A percentile compares a stretch with the other conserved stretches of the same genome.
Conservation (phyloP, 805 yeast species). For the Candida corydali region DNA sequence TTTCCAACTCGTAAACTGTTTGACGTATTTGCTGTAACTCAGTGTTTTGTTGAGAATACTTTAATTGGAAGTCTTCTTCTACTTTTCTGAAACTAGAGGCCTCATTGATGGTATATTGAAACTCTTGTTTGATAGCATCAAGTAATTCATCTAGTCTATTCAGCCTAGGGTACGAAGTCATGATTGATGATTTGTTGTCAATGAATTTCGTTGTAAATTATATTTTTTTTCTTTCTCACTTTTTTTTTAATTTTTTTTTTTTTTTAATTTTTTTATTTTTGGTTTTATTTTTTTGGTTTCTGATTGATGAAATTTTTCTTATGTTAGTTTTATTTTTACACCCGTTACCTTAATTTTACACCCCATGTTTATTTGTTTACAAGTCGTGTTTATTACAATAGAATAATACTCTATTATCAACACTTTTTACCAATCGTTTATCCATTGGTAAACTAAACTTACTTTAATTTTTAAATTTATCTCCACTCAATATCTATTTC, state of each 20-base stretch:
- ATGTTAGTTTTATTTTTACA: background rate
- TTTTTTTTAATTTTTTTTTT: background rate
- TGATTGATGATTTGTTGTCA: background rate
- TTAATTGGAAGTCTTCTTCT: constrained; percentile 88
- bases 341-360: too few species aligned
- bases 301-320: background rate
- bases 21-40: constrained; percentile 94
- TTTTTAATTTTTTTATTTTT: constrained; percentile 2
- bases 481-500: too few species aligned
- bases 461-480: too few species aligned
- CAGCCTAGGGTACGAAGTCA: constrained; percentile 7
- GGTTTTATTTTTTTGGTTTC: background rate
- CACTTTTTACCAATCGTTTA: too few species aligned
- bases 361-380: too few species aligned
- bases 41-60: constrained; percentile 84
- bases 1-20: constrained; percentile 88
- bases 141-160: constrained; percentile 65
- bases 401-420: too few species aligned
- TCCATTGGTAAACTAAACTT: too few species aligned
- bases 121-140: constrained; percentile 90
- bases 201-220: too few species aligned
- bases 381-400: too few species aligned
- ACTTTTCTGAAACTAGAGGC: constrained; percentile 83
- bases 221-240: background rate
- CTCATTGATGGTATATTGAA: constrained; percentile 77